These are phyloP conservation scores for Leccinum ochraceum DNA, from an alignment of 768 basidiomycete genomes.

Conservation along the genomic window DNA sequence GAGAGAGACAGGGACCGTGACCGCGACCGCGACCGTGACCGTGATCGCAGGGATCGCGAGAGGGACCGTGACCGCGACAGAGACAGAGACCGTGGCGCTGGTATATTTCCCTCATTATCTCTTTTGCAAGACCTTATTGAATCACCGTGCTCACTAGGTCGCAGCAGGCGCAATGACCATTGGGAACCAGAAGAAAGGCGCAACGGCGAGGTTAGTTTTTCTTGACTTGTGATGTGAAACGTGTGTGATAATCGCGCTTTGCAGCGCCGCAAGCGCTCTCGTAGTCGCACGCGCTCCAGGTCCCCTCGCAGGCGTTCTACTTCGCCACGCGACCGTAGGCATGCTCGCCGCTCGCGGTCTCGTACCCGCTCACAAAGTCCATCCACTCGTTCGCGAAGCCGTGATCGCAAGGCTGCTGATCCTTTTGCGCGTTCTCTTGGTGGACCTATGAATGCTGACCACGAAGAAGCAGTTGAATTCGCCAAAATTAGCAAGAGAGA, in stretches of 20 bases:
- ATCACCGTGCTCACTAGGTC: slow-evolving; percentile 37
- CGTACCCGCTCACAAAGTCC: slow-evolving; percentile 63
- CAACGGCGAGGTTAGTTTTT: slow-evolving; percentile 61
- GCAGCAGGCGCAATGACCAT: slow-evolving; percentile 59
- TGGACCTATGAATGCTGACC: slow-evolving; percentile 86
- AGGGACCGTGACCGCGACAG: slow-evolving; percentile 42
- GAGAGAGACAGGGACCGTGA: too few species aligned
- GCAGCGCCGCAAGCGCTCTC: slow-evolving; percentile 70
- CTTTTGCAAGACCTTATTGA: neutral
- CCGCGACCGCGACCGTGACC: slow-evolving; percentile 37
- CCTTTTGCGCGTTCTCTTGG: slow-evolving; percentile 79
- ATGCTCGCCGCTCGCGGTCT: slow-evolving; percentile 58
- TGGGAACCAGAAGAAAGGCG: slow-evolving; percentile 86
- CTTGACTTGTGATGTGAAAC: neutral
- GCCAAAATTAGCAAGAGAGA: slow-evolving; percentile 96
- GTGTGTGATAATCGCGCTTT: neutral
- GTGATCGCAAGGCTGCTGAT: slow-evolving; percentile 61
- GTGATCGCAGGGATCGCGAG: slow-evolving; percentile 46
- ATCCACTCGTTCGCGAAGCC: slow-evolving; percentile 52
- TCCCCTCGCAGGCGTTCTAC: slow-evolving; percentile 65
- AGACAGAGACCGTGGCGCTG: slow-evolving; percentile 49
- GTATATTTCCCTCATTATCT: slow-evolving; percentile 35
- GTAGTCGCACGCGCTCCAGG: slow-evolving; percentile 66
- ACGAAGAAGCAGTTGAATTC: slow-evolving; percentile 94
- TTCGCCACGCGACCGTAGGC: slow-evolving; percentile 58